Percentiles rank a stretch among this genome's conserved stretches.
Evolutionary conservation across 768 basidiomycete genomes (phyloP).

Genomic region (Psilocybe subaeruginosa): DNA sequence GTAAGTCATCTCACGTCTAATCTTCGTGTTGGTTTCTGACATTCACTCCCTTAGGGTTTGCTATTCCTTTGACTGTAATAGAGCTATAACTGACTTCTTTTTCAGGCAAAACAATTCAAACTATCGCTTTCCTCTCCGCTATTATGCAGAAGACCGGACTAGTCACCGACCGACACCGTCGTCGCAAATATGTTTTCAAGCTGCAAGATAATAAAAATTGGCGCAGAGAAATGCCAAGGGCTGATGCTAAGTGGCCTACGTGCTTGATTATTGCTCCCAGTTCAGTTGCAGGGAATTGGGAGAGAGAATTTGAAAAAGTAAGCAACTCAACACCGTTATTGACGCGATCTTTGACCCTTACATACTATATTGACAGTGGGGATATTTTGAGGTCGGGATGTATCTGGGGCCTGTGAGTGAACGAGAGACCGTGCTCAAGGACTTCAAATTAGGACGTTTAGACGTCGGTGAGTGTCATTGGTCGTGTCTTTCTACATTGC

Average conservation of each 20-base stretch:
- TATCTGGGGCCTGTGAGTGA: conserved; percentile 60
- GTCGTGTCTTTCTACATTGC: neutral
- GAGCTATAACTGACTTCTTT: neutral
- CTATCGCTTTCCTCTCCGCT: conserved; percentile 86
- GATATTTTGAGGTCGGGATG: conserved; percentile 86
- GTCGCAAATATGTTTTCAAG: conserved; percentile 65
- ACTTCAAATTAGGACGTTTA: conserved; percentile 81
- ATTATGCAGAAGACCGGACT: conserved; percentile 87
- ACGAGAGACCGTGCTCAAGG: conserved; percentile 58
- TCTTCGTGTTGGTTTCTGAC: neutral
- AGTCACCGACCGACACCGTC: conserved; percentile 62
- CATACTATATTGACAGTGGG: conserved; percentile 63
- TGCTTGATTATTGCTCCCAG: conserved; percentile 87
- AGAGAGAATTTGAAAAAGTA: conserved; percentile 84
- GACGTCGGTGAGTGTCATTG: conserved; percentile 69
- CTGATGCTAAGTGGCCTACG: conserved; percentile 82
- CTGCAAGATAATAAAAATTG: conserved; percentile 65
- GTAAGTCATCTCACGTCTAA: conserved; percentile 33
- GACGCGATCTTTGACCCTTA: neutral
- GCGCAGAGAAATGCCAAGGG: conserved; percentile 59
- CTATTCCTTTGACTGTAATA: neutral
- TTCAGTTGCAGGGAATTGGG: conserved; percentile 87
- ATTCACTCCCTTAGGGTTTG: conserved; percentile 9
- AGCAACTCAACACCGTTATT: conserved; percentile 12
- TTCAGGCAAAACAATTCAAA: conserved; percentile 92